phyloP scores from a whole-genome alignment of 2,329 filamentous ascomycete genomes.

The Fusarium protoensiforme region DNA sequence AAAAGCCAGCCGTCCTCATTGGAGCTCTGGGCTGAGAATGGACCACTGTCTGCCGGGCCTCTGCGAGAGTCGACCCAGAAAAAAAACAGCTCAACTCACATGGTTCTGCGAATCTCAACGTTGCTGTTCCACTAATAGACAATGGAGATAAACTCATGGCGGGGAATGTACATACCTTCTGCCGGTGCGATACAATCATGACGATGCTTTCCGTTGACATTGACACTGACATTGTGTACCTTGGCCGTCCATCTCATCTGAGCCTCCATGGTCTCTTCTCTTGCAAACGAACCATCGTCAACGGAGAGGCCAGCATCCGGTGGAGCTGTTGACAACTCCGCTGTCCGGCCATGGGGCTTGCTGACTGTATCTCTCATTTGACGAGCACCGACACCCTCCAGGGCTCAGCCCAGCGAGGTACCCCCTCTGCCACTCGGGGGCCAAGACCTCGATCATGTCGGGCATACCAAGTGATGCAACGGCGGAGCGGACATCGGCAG shows the following conservation, averaged over 20 bases:
- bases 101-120: not conserved
- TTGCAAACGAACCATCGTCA: slow-evolving; percentile 8
- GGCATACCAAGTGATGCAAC: slow-evolving; percentile 5
- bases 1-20: slow-evolving; percentile 17
- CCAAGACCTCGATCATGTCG: not conserved
- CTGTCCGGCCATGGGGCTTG: slow-evolving; percentile 7
- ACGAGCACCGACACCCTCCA: slow-evolving; percentile 4
- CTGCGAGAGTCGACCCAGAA: slow-evolving; percentile 4
- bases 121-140: not conserved
- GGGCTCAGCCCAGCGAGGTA: not conserved
- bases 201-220: not conserved
- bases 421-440: not conserved
- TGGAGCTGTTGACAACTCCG: slow-evolving; percentile 20
- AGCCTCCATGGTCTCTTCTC: not conserved
- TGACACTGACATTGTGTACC: not conserved
- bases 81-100: slow-evolving; percentile 16
- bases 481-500: not conserved
- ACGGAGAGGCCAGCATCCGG: slow-evolving; percentile 4
- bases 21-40: slow-evolving; percentile 13
- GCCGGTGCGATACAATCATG: not conserved
- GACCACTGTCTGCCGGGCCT: slow-evolving; percentile 5
- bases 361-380: slow-evolving; percentile 14
- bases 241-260: not conserved
- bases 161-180: not conserved
- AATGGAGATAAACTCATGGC: not conserved